phyloP scores from a whole-genome alignment of 176 grass and related monocot genomes.

The Oryza longistaminata region DNA sequence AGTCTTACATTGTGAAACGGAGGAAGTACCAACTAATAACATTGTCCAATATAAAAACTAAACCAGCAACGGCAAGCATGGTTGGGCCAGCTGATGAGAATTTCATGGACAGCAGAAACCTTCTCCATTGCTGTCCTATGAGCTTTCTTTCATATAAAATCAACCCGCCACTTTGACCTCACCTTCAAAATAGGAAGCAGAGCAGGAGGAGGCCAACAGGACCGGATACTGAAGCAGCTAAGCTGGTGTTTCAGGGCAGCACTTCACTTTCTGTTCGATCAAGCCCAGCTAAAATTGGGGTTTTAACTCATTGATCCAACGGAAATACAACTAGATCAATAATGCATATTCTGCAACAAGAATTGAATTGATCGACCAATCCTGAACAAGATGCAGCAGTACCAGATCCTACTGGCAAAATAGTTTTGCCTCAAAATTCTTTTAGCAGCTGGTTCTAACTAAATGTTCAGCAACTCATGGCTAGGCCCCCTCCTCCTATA shows the following conservation, averaged over 20 bases:
- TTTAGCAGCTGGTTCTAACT: background rate
- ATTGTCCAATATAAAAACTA: background rate
- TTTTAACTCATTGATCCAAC: slow-evolving; percentile 9
- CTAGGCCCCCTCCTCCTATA: background rate
- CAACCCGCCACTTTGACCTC: background rate
- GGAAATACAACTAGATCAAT: background rate
- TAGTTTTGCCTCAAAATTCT: slow-evolving; percentile 22
- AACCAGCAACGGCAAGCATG: background rate
- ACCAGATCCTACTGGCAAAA: background rate
- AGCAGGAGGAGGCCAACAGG: background rate
- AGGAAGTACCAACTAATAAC: background rate
- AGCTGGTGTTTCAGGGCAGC: background rate
- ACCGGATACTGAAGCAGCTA: background rate
- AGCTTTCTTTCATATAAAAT: background rate
- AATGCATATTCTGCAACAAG: background rate
- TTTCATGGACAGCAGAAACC: background rate
- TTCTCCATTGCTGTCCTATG: background rate
- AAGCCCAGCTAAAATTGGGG: slow-evolving; percentile 9
- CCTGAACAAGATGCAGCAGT: background rate
- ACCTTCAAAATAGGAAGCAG: background rate
- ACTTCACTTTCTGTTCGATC: background rate
- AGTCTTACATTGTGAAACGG: too few relatives aligned
- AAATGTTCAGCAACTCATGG: slow-evolving; percentile 16
- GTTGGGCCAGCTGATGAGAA: background rate
- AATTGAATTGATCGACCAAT: background rate